Evolutionary conservation across 1,284 basidiomycete genomes (phyloP).

Genomic region (Ganoderma lingzhi): DNA sequence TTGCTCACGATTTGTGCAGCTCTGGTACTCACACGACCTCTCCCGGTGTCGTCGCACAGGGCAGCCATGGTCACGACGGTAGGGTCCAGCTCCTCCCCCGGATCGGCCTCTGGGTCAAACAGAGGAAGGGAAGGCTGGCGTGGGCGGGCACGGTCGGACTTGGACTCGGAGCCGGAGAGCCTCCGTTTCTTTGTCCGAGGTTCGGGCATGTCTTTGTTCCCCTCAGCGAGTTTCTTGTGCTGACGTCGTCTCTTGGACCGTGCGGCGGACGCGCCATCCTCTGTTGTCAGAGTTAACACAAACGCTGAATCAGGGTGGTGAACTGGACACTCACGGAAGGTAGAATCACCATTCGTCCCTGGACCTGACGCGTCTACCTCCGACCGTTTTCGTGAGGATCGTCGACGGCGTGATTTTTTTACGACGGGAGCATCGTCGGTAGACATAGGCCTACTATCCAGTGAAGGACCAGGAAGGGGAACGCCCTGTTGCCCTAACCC

Average conservation of each 20-base stretch:
- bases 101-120: slow-evolving; percentile 64
- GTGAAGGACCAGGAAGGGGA: background rate
- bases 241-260: slow-evolving; percentile 19
- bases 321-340: slow-evolving; percentile 12
- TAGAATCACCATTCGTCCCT: background rate
- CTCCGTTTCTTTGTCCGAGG: slow-evolving; percentile 22
- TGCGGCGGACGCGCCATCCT: background rate
- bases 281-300: slow-evolving; percentile 5
- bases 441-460: slow-evolving; percentile 7
- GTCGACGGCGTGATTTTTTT: slow-evolving; percentile 13
- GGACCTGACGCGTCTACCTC: background rate
- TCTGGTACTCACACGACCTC: slow-evolving; percentile 77
- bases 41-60: slow-evolving; percentile 76
- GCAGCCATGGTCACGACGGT: slow-evolving; percentile 80
- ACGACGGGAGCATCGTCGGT: slow-evolving; percentile 6
- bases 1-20: slow-evolving; percentile 73
- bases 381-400: slow-evolving; percentile 13
- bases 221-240: slow-evolving; percentile 9
- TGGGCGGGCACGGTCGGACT: slow-evolving; percentile 28
- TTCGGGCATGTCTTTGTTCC: slow-evolving; percentile 8
- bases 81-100: slow-evolving; percentile 80
- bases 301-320: background rate
- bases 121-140: slow-evolving; percentile 56
- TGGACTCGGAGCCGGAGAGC: slow-evolving; percentile 10
- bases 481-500: slow-evolving; percentile 2